Evolutionary conservation across 139 green algal genomes (phyloP), one percentile per base, ranked within the genome.

Genomic region (Yamagishiella unicocca): DNA sequence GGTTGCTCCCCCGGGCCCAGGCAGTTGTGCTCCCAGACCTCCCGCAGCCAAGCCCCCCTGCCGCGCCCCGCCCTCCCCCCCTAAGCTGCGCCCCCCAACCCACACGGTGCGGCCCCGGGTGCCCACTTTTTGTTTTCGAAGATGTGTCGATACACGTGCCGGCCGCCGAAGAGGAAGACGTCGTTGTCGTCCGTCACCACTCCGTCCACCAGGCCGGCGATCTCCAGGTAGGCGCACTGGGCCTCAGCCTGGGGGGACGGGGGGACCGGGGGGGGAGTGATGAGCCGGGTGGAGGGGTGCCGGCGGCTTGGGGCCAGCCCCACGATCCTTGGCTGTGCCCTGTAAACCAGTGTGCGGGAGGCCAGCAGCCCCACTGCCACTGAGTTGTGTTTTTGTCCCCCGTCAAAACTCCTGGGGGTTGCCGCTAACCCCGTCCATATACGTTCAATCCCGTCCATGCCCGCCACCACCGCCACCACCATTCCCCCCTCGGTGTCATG

Each of bases 141-240:
- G 2, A 97, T 90, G 88, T 97, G 93, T 53, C 95, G 87, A 92
- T 98, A 99, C 21, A 99, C 94, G 62, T 94, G 93, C 27, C 61
- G 82, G 4, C 87, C 97, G 2, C 98, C 98, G 93, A 99, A 99
- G 35, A 99, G 94, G 87, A 99, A 99, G 2, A 93, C 98, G 84
- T 99, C 98, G 71, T 97, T 98, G 88, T 99, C 98, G 64, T 99
- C 98, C 17, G 98, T 99, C 29, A 99, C 95, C 29, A 99, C 95
- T 9, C 95, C 98, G 81, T 99, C 97, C 74, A 99, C 98, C 50
- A 99, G 91, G 1, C 95, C 95, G 1, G 90, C 67, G 0, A 64
- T 50, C 67, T 99, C 93, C 82, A 99, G 92, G 89, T 91, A 97
- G 14, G 97, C 97, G 84, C 96, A 99, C 95, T 99, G 98, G 25